phyloP scores from a whole-genome alignment of 345 rosid species.

The Aquilaria sinensis region DNA sequence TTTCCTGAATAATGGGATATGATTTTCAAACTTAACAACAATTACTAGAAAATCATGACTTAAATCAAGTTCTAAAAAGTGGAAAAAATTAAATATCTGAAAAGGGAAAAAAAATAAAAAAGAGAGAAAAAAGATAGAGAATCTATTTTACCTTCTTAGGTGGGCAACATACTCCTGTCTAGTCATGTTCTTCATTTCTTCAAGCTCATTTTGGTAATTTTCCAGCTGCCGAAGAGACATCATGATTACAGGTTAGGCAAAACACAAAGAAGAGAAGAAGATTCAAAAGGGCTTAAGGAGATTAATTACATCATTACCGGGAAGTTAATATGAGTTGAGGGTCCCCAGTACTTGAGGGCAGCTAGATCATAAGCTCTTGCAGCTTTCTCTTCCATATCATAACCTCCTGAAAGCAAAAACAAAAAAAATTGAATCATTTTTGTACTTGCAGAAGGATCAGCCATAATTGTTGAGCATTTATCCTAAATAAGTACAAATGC shows the following conservation, averaged over 20 bases:
- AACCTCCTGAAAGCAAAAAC: constrained; percentile 62
- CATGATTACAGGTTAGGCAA: constrained; percentile 11
- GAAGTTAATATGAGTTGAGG: constrained; percentile 84
- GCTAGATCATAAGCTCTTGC: constrained; percentile 97
- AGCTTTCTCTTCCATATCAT: constrained; percentile 99
- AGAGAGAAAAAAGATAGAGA: neutral
- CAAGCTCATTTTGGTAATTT: constrained; percentile 70
- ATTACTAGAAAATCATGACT: too few species aligned
- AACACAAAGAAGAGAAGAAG: constrained; percentile 12
- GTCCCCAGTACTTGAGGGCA: constrained; percentile 99
- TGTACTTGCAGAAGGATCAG: neutral
- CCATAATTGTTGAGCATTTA: constrained; percentile 5
- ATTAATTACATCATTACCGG: constrained; percentile 38
- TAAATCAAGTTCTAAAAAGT: neutral
- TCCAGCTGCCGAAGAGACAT: constrained; percentile 39
- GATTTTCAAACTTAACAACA: too few species aligned
- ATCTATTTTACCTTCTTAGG: constrained; percentile 52
- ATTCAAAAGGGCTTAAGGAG: constrained; percentile 7
- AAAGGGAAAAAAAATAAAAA: neutral
- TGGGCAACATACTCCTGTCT: constrained; percentile 96
- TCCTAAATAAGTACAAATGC: constrained; percentile 14
- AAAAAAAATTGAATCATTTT: constrained; percentile 20
- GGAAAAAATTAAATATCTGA: neutral
- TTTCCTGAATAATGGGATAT: constrained; percentile 39
- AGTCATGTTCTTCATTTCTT: constrained; percentile 78